Percentiles rank a stretch among this genome's conserved stretches.
These are phyloP conservation scores for Pyricularia pennisetigena DNA, from an alignment of 2,329 filamentous ascomycete genomes.

Conservation along the genomic window DNA sequence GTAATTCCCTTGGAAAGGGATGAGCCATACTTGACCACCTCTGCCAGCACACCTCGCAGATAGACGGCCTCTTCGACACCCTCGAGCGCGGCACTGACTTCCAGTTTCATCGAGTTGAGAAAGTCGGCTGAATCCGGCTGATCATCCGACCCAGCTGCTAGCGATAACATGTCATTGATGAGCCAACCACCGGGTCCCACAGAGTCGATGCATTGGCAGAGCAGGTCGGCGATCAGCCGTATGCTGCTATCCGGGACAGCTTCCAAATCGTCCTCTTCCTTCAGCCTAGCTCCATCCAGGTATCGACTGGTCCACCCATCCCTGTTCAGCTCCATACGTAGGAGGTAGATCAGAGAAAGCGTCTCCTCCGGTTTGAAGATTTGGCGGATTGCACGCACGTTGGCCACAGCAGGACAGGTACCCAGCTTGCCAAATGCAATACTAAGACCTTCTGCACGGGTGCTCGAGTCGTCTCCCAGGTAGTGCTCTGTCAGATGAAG, in stretches of 20 bases:
- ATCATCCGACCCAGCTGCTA: slow-evolving; percentile 28
- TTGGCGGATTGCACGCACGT: slow-evolving; percentile 53
- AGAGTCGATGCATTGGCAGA: slow-evolving; percentile 66
- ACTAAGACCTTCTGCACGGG: slow-evolving; percentile 54
- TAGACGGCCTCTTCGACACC: slow-evolving; percentile 60
- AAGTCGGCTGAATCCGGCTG: slow-evolving; percentile 51
- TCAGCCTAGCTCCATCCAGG: slow-evolving; percentile 43
- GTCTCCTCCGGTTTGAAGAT: slow-evolving; percentile 58
- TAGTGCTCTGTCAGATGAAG: slow-evolving; percentile 59
- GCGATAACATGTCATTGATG: slow-evolving; percentile 42
- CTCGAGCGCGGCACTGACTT: slow-evolving; percentile 62
- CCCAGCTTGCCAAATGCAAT: slow-evolving; percentile 61
- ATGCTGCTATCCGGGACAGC: slow-evolving; percentile 58
- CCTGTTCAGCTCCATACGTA: slow-evolving; percentile 63
- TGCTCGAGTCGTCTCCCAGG: slow-evolving; percentile 52
- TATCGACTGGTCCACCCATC: slow-evolving; percentile 70
- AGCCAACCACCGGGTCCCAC: slow-evolving; percentile 69
- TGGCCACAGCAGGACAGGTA: slow-evolving; percentile 48
- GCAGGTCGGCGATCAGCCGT: slow-evolving; percentile 58
- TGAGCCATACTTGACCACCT: slow-evolving; percentile 51
- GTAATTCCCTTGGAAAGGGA: not conserved
- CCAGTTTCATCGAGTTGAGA: slow-evolving; percentile 53
- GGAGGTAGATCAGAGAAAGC: slow-evolving; percentile 59
- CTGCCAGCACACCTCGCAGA: slow-evolving; percentile 53
- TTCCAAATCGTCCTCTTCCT: slow-evolving; percentile 31